Evolutionary conservation across 345 rosid species (phyloP).

Genomic region (Sisymbrium altissimum): DNA sequence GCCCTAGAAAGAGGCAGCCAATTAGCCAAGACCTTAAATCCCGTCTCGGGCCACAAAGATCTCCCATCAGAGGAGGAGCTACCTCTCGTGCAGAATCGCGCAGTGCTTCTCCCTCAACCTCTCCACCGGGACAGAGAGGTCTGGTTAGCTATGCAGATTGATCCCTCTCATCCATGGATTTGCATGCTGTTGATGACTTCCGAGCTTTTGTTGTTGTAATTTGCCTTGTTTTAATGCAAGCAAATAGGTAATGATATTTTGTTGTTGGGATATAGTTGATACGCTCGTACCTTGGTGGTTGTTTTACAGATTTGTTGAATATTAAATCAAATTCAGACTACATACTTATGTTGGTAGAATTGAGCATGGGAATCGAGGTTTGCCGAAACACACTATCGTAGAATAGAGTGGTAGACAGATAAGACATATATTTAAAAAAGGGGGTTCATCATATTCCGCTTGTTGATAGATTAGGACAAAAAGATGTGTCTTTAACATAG

Average conservation of each 20-base stretch:
- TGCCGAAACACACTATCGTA: background rate
- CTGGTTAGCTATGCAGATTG: constrained; percentile 84
- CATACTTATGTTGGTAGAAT: background rate
- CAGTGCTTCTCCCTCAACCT: constrained; percentile 54
- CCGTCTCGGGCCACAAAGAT: constrained; percentile 59
- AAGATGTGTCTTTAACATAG: background rate
- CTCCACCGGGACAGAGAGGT: constrained; percentile 64
- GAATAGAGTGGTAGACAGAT: too few relatives aligned
- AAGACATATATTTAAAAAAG: too few relatives aligned
- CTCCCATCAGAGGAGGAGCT: constrained; percentile 38
- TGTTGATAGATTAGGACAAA: background rate
- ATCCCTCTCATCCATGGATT: constrained; percentile 20
- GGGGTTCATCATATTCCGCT: background rate
- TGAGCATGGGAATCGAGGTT: background rate
- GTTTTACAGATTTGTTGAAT: constrained; percentile 5
- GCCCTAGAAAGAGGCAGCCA: constrained; percentile 57
- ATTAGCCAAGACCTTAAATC: constrained; percentile 68
- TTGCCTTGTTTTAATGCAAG: background rate
- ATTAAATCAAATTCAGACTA: constrained; percentile 1
- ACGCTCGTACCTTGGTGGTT: constrained; percentile 1
- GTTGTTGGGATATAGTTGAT: background rate
- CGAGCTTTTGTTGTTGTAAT: constrained; percentile 11
- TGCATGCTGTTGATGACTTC: background rate
- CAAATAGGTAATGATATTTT: background rate
- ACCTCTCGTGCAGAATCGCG: constrained; percentile 45